Conservation (phyloP, 176 grass and related monocot species). For the Aegilops tauschii region DNA sequence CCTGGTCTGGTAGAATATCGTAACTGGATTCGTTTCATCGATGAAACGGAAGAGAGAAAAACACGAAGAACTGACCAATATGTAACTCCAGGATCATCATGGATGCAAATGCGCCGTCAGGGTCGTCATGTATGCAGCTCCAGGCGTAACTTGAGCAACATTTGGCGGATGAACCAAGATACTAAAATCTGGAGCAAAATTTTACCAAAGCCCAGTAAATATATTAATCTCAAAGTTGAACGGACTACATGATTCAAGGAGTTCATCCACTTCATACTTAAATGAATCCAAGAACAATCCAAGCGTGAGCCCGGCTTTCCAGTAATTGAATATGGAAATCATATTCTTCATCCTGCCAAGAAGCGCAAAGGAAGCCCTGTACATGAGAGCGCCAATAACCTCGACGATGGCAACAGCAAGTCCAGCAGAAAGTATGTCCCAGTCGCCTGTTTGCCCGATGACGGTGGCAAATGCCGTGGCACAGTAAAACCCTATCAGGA, state of each 20-base stretch:
- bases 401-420: constrained; percentile 84
- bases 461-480: constrained; percentile 91
- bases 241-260: constrained; percentile 69
- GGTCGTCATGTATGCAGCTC: background rate
- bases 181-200: background rate
- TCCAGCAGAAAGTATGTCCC: constrained; percentile 93
- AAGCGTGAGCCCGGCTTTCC: constrained; percentile 91
- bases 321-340: constrained; percentile 82
- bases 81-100: background rate
- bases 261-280: constrained; percentile 71
- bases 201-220: constrained; percentile 60
- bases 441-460: constrained; percentile 91
- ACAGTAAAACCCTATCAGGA: constrained; percentile 86
- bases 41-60: too few relatives aligned
- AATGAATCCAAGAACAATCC: constrained; percentile 91
- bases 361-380: constrained; percentile 55
- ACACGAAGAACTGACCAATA: too few relatives aligned
- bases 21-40: too few relatives aligned
- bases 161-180: background rate
- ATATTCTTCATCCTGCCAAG: constrained; percentile 59
- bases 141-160: background rate
- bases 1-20: too few relatives aligned
- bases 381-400: constrained; percentile 90
- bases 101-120: background rate
- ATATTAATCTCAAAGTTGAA: constrained; percentile 61